Conservation (phyloP, 1,284 basidiomycete genomes). For the Tilletia setariae region DNA sequence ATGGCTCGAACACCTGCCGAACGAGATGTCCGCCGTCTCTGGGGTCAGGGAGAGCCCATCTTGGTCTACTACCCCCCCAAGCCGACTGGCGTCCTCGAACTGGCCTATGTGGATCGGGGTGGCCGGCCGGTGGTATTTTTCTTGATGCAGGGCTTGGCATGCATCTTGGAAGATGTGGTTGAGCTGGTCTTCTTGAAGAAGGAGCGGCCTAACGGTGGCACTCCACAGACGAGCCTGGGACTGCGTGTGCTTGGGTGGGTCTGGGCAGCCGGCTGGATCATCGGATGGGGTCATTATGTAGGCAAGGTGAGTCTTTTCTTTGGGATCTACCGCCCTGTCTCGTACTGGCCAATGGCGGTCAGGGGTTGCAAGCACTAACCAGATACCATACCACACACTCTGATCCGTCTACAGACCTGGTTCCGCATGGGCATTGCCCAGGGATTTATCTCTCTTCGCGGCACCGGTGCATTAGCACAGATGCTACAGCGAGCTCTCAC, state of each 20-base stretch:
- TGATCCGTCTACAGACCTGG: background rate
- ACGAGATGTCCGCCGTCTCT: background rate
- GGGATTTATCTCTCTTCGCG: constrained; percentile 1
- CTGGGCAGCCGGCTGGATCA: constrained; percentile 2
- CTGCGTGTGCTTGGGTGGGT: background rate
- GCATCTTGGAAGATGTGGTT: constrained; percentile 1
- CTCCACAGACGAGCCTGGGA: background rate
- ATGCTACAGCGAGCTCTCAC: background rate
- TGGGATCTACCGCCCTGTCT: too few species aligned
- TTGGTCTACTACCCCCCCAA: background rate
- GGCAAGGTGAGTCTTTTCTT: constrained; percentile 2
- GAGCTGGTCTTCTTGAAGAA: background rate
- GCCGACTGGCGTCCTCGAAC: background rate
- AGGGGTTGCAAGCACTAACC: too few species aligned
- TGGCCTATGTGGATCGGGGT: constrained; percentile 10
- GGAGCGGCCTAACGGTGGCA: background rate
- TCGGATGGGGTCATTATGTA: constrained; percentile 14
- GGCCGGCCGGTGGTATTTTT: background rate
- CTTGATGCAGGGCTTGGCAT: constrained; percentile 11
- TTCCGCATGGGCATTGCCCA: constrained; percentile 12
- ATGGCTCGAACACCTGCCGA: constrained; percentile 16
- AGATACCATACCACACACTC: too few species aligned
- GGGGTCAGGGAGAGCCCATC: background rate
- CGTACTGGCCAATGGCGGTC: too few species aligned
- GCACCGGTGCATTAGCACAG: background rate